Evolutionary conservation across 805 yeast species (phyloP).

Genomic region (Lipomyces mesembrius): DNA sequence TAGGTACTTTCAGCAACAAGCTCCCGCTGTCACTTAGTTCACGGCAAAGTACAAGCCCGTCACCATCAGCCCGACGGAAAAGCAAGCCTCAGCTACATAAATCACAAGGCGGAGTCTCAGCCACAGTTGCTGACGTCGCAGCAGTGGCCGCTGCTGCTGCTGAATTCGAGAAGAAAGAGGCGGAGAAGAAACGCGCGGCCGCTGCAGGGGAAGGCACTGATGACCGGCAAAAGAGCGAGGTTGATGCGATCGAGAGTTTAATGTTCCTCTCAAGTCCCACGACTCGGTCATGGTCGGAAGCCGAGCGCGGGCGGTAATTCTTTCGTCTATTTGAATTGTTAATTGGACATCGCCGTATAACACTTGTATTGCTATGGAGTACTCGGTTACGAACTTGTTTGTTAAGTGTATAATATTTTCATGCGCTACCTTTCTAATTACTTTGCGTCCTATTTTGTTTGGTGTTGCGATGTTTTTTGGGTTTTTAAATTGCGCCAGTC

Average conservation of each 20-base stretch:
- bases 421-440: background rate
- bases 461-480: background rate
- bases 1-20: constrained; percentile 35
- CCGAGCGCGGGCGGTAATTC: constrained; percentile 5
- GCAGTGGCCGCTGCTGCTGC: constrained; percentile 32
- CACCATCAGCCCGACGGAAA: constrained; percentile 16
- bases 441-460: background rate
- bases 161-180: constrained; percentile 17
- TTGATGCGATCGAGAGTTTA: constrained; percentile 35
- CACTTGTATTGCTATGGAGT: background rate
- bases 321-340: background rate
- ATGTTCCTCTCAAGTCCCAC: constrained; percentile 37
- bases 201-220: background rate
- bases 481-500: background rate
- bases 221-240: constrained; percentile 32
- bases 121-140: constrained; percentile 26
- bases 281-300: constrained; percentile 27
- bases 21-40: constrained; percentile 27
- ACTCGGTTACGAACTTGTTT: background rate
- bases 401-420: background rate
- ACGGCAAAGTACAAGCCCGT: constrained; percentile 22
- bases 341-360: background rate
- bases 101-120: constrained; percentile 7
- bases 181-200: background rate
- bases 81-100: background rate